Evolutionary conservation across 2,329 filamentous ascomycete species (phyloP), one percentile per base, ranked within the genome.

Genomic region (Plenodomus tracheiphilus): DNA sequence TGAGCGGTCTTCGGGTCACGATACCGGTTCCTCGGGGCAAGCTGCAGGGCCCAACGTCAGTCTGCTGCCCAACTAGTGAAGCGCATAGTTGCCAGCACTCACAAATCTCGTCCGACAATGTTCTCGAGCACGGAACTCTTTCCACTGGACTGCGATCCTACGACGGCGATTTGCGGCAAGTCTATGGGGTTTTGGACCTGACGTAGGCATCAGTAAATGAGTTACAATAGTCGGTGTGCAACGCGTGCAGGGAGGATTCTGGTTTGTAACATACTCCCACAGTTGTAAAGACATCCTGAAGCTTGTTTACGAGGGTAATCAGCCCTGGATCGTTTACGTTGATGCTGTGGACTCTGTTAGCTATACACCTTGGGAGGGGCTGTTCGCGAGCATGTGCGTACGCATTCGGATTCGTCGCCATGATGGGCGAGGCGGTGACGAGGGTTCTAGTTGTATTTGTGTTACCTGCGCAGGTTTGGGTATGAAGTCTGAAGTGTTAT

Each of bases 61-160:
- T 66, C 54, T 58, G 57, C 48, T 43, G 32, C 51, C 51, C 46
- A 38, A 46, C 47, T 39, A 37, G 45, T 21, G n/a, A 39, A 30
- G 39, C 39, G 16, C 20, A 36, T n/a, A 34, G 20, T 34, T 30
- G 36, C 17, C 30, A 35, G 39, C 49, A 81, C 90, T 79, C 82
- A 97, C 93, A 99, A 99, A 78, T 99, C 94, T 80, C 94, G 85
- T 51, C 94, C 94, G 49, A 99, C 94, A 69, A 99, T 99, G 71
- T 99, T 99, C 77, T 99, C 94, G 68, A 99, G 78, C 64, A 99
- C 94, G 16, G 94, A 99, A 82, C 91, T 97, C 86, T 99, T 99
- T 78, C 94, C 94, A 75, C 93, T 97, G 17, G 94, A 99, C 79
- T 99, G 94, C 75, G 92, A 97, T 70, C 94, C 94, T 49, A 99